Conservation (phyloP, 106 monocot species). For the Allium sativum region DNA sequence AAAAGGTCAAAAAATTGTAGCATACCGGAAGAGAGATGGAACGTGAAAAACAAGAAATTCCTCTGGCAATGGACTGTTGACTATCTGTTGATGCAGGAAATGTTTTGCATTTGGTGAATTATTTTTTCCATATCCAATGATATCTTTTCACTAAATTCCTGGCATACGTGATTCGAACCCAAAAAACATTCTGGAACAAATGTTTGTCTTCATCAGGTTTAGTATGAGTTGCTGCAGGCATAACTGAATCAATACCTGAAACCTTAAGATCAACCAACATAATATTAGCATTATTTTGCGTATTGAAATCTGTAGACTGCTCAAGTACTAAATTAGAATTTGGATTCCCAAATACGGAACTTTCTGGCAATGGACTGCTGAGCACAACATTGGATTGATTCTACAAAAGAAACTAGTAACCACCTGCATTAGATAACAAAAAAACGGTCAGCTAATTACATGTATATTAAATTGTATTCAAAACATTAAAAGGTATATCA, state of each 20-base stretch:
- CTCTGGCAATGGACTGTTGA: constrained; percentile 3
- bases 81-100: constrained; percentile 15
- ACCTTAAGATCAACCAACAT: not conserved
- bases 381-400: too few relatives aligned
- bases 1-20: not conserved
- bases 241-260: not conserved
- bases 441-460: too few relatives aligned
- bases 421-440: too few relatives aligned
- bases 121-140: constrained; percentile 11
- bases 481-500: too few relatives aligned
- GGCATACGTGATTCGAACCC: not conserved
- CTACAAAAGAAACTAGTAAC: too few relatives aligned
- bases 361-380: too few relatives aligned
- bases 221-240: not conserved
- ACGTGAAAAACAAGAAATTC: constrained; percentile 12
- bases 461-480: too few relatives aligned
- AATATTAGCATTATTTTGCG: constrained; percentile 2
- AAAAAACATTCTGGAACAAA: not conserved
- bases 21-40: constrained; percentile 31
- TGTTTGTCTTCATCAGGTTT: not conserved
- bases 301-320: not conserved
- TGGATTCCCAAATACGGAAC: too few relatives aligned
- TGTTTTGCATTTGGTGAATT: constrained; percentile 19
- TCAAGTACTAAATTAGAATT: not conserved
- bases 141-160: constrained; percentile 9